phyloP scores from a whole-genome alignment of 2,329 filamentous ascomycete species.

The Sodiomyces alkalinus region DNA sequence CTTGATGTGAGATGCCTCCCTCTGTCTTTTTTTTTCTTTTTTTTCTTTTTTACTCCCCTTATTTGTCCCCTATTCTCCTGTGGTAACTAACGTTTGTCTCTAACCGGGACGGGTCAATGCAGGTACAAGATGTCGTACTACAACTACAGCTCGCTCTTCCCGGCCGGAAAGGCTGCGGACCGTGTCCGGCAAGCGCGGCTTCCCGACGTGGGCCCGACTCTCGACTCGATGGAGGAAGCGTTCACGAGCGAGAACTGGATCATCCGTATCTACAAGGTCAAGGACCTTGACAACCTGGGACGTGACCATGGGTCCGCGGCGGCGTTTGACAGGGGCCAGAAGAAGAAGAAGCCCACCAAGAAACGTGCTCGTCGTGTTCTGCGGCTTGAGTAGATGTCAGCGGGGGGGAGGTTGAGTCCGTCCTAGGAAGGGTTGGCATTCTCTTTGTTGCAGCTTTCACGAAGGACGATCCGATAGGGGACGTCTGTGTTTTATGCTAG shows the following conservation, averaged over 20 bases:
- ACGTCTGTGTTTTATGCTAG: too few relatives aligned
- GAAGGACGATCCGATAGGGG: too few relatives aligned
- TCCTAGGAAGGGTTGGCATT: too few relatives aligned
- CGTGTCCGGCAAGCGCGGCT: slow-evolving; percentile 71
- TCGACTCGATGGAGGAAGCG: slow-evolving; percentile 86
- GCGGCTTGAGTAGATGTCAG: slow-evolving; percentile 53
- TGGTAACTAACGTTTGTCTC: neutral
- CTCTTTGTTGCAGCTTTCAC: too few relatives aligned
- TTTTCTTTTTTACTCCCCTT: too few relatives aligned
- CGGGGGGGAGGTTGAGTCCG: too few relatives aligned
- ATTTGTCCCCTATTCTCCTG: neutral
- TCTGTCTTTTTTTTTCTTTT: neutral
- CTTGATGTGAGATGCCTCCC: slow-evolving; percentile 60
- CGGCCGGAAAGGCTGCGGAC: slow-evolving; percentile 75
- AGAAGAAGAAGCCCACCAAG: slow-evolving; percentile 67
- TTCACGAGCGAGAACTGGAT: slow-evolving; percentile 99
- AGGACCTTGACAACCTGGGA: slow-evolving; percentile 92
- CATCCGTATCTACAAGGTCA: slow-evolving; percentile 99
- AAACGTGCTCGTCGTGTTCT: slow-evolving; percentile 57
- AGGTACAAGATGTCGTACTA: slow-evolving; percentile 99
- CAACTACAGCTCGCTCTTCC: slow-evolving; percentile 90
- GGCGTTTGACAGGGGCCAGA: slow-evolving; percentile 64
- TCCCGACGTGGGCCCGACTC: slow-evolving; percentile 70
- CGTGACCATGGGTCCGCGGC: slow-evolving; percentile 61
- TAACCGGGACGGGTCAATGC: neutral